Conservation (phyloP, 306 rosid genomes). For the Vachellia pachyceras region DNA sequence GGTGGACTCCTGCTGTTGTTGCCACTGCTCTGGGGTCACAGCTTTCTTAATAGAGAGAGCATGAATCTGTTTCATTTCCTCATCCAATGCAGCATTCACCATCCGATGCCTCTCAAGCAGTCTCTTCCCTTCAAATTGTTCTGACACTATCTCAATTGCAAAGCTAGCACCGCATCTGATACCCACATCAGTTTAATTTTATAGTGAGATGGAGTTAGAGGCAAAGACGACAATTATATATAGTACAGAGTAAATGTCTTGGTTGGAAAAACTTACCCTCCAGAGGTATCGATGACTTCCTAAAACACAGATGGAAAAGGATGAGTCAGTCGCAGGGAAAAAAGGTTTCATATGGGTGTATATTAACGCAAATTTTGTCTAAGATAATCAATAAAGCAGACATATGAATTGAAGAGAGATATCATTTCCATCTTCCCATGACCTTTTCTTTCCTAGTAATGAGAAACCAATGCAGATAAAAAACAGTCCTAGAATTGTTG, state of each 20-base stretch:
- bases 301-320: constrained; percentile 52
- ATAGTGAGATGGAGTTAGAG: constrained; percentile 2
- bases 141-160: constrained; percentile 74
- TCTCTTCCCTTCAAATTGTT: constrained; percentile 85
- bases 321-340: constrained; percentile 8
- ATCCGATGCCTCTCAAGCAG: constrained; percentile 88
- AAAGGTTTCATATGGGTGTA: not conserved
- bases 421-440: not conserved
- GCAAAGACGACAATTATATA: not conserved
- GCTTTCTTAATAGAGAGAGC: constrained; percentile 93
- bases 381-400: not conserved
- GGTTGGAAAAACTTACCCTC: constrained; percentile 67
- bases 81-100: constrained; percentile 79
- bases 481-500: not conserved
- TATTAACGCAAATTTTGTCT: not conserved
- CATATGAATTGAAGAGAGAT: not conserved
- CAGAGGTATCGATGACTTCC: constrained; percentile 94
- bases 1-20: constrained; percentile 69
- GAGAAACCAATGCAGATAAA: not conserved
- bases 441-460: not conserved
- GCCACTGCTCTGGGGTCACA: constrained; percentile 92
- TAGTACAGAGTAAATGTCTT: not conserved
- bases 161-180: constrained; percentile 90
- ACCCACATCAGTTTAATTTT: constrained; percentile 3
- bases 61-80: constrained; percentile 92